Evolutionary conservation across 2,329 filamentous ascomycete species (phyloP).

Genomic region (Sodiomyces alkalinus): DNA sequence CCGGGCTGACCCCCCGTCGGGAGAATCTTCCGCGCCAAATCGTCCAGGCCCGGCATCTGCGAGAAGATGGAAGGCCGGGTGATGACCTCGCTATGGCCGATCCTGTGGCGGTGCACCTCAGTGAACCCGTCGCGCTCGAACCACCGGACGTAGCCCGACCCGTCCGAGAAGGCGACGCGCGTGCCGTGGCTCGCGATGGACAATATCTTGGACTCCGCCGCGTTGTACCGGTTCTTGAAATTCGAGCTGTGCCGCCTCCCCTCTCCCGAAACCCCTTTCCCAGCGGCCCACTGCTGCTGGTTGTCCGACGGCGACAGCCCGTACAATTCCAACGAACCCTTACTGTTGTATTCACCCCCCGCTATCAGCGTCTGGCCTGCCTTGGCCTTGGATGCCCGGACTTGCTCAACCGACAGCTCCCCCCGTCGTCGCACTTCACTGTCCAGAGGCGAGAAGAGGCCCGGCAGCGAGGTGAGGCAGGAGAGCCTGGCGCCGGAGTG

Average conservation of each 20-base stretch:
- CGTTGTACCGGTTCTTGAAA: constrained; percentile 71
- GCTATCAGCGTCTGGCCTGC: constrained; percentile 57
- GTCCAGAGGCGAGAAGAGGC: constrained; percentile 48
- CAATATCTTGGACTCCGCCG: constrained; percentile 65
- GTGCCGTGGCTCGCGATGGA: constrained; percentile 71
- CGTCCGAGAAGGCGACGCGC: constrained; percentile 69
- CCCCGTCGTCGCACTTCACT: constrained; percentile 41
- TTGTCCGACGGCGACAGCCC: constrained; percentile 29
- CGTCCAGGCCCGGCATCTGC: constrained; percentile 40
- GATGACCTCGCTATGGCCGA: constrained; percentile 37
- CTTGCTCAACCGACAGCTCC: constrained; percentile 37
- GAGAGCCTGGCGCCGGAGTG: constrained; percentile 73
- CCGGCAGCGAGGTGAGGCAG: constrained; percentile 53
- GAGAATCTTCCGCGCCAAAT: constrained; percentile 68
- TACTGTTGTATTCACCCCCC: constrained; percentile 81
- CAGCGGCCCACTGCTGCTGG: constrained; percentile 11
- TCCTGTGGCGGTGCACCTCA: constrained; percentile 36
- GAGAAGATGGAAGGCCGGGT: constrained; percentile 34
- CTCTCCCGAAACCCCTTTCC: constrained; percentile 8
- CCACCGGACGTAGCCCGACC: constrained; percentile 76
- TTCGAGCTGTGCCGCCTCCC: constrained; percentile 27
- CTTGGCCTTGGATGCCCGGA: constrained; percentile 35
- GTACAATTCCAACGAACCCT: constrained; percentile 83
- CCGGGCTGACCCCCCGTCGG: constrained; percentile 32
- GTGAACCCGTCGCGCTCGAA: constrained; percentile 69